Evolutionary conservation across 1,284 basidiomycete species (phyloP).

Genomic region (Chiua sp.): DNA sequence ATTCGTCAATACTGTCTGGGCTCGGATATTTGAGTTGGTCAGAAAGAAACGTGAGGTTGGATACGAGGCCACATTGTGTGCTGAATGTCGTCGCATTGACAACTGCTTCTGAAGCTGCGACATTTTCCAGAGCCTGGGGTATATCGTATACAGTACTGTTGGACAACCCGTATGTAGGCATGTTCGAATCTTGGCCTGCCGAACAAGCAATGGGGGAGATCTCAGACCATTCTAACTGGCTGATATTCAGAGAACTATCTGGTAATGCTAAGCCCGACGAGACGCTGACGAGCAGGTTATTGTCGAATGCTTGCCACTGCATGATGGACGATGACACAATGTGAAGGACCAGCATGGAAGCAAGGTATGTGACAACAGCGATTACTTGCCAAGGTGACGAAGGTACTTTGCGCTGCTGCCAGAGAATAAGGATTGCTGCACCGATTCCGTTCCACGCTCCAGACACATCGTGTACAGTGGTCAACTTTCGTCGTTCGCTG

Average conservation of each 20-base stretch:
- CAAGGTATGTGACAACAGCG: conserved; percentile 10
- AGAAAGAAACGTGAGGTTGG: conserved; percentile 2
- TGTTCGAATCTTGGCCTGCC: neutral
- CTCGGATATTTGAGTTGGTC: neutral
- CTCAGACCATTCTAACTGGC: neutral
- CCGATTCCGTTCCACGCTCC: conserved; percentile 15
- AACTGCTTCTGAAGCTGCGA: neutral
- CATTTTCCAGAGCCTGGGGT: neutral
- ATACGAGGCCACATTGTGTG: conserved; percentile 4
- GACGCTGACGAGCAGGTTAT: neutral
- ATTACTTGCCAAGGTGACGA: conserved; percentile 5
- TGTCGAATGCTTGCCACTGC: conserved; percentile 15
- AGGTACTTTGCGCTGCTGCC: conserved; percentile 4
- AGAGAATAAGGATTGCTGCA: neutral
- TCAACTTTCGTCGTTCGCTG: conserved; percentile 2
- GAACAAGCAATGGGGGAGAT: neutral
- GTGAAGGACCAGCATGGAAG: conserved; percentile 9
- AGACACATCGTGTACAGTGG: conserved; percentile 12
- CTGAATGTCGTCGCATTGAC: conserved; percentile 17
- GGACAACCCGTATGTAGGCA: neutral
- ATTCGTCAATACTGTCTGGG: neutral
- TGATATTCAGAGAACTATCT: neutral
- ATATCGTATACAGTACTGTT: conserved; percentile 8
- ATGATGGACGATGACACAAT: conserved; percentile 16
- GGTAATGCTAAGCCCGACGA: conserved; percentile 3